These are phyloP conservation scores for Colletotrichum limetticola DNA, from an alignment of 2,329 filamentous ascomycete genomes.

Conservation along the genomic window DNA sequence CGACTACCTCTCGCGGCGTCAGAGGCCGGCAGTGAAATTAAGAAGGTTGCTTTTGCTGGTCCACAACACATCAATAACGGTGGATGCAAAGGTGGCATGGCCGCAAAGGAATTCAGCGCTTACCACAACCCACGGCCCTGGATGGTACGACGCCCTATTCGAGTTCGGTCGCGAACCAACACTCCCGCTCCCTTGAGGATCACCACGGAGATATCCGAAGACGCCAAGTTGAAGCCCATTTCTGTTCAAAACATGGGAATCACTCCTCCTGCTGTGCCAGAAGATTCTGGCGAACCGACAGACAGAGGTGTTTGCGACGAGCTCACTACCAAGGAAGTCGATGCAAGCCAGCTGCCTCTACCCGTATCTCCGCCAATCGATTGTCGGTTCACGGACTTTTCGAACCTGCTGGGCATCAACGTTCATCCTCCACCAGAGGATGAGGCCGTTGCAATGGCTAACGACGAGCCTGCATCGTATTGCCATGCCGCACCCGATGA, in stretches of 20 bases:
- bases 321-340: not conserved
- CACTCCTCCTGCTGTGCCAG: not conserved
- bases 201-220: constrained; percentile 37
- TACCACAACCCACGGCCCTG: constrained; percentile 37
- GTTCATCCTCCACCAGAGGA: constrained; percentile 43
- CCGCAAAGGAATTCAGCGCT: constrained; percentile 56
- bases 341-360: constrained; percentile 10
- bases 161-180: constrained; percentile 40
- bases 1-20: constrained; percentile 47
- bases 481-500: constrained; percentile 42
- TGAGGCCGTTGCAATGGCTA: constrained; percentile 39
- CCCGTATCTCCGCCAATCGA: not conserved
- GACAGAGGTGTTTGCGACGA: not conserved
- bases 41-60: constrained; percentile 26
- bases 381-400: constrained; percentile 45
- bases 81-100: constrained; percentile 53
- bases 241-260: constrained; percentile 29
- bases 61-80: constrained; percentile 18
- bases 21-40: constrained; percentile 39
- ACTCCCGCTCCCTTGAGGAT: constrained; percentile 45
- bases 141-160: constrained; percentile 37
- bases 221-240: constrained; percentile 31
- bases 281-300: not conserved
- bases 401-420: constrained; percentile 51
- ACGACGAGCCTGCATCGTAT: constrained; percentile 43